A percentile compares a stretch with the other conserved stretches of the same genome.
Evolutionary conservation across 2,329 filamentous ascomycete genomes (phyloP).

Genomic region (Trichoderma semiorbis): DNA sequence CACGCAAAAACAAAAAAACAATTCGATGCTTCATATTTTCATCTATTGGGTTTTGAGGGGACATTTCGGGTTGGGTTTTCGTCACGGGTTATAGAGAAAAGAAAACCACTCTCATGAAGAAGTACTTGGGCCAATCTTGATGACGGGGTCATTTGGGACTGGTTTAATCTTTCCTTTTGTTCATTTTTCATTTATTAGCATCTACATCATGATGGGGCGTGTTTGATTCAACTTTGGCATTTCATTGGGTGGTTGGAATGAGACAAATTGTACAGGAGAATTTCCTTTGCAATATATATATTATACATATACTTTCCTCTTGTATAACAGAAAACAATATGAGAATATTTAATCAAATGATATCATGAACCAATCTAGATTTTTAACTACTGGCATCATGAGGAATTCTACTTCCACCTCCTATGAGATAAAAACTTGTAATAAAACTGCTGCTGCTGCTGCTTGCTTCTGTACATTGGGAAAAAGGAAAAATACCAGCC

Average conservation of each 20-base stretch:
- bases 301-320: background rate
- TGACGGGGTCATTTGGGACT: background rate
- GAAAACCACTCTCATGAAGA: background rate
- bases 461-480: background rate
- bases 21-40: background rate
- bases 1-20: background rate
- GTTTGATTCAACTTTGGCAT: constrained; percentile 5
- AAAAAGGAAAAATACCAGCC: background rate
- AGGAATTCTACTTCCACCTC: background rate
- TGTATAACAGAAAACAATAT: constrained; percentile 3
- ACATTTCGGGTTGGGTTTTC: background rate
- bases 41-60: background rate
- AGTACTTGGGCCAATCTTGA: background rate
- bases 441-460: background rate
- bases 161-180: background rate
- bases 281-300: background rate
- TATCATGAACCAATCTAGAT: background rate
- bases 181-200: background rate
- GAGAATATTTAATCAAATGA: background rate
- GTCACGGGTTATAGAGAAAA: constrained; percentile 11
- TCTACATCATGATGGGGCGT: constrained; percentile 11
- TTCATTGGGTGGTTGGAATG: background rate
- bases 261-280: background rate
- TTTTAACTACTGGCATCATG: background rate
- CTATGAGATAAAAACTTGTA: background rate